These are phyloP conservation scores for Athelia sp. DNA, from an alignment of 1,284 basidiomycete species.

Conservation along the genomic window DNA sequence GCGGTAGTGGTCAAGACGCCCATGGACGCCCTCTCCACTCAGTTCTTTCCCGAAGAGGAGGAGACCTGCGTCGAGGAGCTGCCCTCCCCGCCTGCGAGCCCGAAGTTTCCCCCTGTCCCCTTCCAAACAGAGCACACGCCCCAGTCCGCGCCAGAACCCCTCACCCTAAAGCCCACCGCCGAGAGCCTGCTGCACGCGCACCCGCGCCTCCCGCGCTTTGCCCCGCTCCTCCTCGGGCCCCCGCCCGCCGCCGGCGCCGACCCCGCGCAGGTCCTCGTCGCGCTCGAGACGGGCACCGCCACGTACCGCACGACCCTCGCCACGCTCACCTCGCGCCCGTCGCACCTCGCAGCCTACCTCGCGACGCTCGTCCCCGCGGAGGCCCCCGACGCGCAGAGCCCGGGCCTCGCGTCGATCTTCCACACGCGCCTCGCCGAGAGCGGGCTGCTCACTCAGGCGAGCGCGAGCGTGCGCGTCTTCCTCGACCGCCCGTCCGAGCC, in stretches of 20 bases:
- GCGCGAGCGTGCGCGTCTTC: slow-evolving; percentile 62
- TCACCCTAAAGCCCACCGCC: slow-evolving; percentile 23
- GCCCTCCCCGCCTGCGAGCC: slow-evolving; percentile 34
- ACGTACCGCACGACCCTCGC: slow-evolving; percentile 59
- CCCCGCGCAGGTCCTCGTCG: slow-evolving; percentile 58
- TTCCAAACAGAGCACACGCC: slow-evolving; percentile 7
- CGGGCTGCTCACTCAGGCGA: slow-evolving; percentile 43
- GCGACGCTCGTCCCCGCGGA: slow-evolving; percentile 42
- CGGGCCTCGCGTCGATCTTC: slow-evolving; percentile 27
- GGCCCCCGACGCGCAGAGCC: slow-evolving; percentile 39
- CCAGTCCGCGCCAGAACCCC: slow-evolving; percentile 9
- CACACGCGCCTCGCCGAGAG: slow-evolving; percentile 46
- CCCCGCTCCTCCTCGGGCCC: slow-evolving; percentile 60
- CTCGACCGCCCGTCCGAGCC: slow-evolving; percentile 74
- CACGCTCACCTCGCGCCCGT: slow-evolving; percentile 64
- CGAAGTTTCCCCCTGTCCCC: slow-evolving; percentile 53
- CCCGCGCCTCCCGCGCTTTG: slow-evolving; percentile 46
- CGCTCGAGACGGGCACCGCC: slow-evolving; percentile 63
- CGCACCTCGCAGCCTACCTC: slow-evolving; percentile 56
- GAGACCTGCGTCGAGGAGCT: slow-evolving; percentile 23
- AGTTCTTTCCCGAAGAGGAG: slow-evolving; percentile 11
- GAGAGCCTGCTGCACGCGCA: slow-evolving; percentile 18
- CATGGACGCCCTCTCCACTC: slow-evolving; percentile 54
- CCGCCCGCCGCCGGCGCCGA: slow-evolving; percentile 43
- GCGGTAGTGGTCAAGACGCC: slow-evolving; percentile 72